These are phyloP conservation scores for Proliferodiscus dingleyae DNA, from an alignment of 2,329 filamentous ascomycete genomes.

Conservation along the genomic window DNA sequence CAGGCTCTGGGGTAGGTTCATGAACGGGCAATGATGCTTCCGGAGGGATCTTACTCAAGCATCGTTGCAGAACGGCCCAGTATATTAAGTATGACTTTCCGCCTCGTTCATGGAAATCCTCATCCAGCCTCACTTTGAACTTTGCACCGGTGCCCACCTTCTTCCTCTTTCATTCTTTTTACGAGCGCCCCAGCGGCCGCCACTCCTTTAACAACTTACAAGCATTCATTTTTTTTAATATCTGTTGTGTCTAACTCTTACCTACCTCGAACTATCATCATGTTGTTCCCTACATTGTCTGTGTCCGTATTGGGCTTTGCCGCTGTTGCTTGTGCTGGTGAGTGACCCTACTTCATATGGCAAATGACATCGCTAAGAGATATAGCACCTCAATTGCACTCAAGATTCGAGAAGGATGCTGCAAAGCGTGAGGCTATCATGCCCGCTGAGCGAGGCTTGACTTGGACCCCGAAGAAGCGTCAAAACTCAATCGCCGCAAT, in stretches of 20 bases:
- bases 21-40: conserved; percentile 23
- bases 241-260: conserved; percentile 8
- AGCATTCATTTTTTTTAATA: conserved; percentile 21
- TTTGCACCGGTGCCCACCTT: conserved; percentile 13
- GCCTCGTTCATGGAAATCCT: conserved; percentile 4
- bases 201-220: conserved; percentile 18
- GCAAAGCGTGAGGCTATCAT: conserved; percentile 11
- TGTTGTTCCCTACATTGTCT: conserved; percentile 22
- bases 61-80: conserved; percentile 7
- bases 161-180: conserved; percentile 22
- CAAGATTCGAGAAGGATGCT: conserved; percentile 15
- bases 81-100: conserved; percentile 20
- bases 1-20: conserved; percentile 13
- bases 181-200: conserved; percentile 30
- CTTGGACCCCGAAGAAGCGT: conserved; percentile 15
- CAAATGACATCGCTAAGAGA: conserved; percentile 9
- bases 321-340: conserved; percentile 22
- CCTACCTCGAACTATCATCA: conserved; percentile 17
- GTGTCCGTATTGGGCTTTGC: conserved; percentile 22
- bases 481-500: conserved; percentile 6
- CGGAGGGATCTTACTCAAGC: conserved; percentile 15
- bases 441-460: conserved; percentile 20
- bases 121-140: conserved; percentile 20
- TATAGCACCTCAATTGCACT: conserved; percentile 22
- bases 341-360: conserved; percentile 3